These are phyloP conservation scores for Heliamphora exappendiculata DNA, from an alignment of 148 eudicot species.

Conservation along the genomic window DNA sequence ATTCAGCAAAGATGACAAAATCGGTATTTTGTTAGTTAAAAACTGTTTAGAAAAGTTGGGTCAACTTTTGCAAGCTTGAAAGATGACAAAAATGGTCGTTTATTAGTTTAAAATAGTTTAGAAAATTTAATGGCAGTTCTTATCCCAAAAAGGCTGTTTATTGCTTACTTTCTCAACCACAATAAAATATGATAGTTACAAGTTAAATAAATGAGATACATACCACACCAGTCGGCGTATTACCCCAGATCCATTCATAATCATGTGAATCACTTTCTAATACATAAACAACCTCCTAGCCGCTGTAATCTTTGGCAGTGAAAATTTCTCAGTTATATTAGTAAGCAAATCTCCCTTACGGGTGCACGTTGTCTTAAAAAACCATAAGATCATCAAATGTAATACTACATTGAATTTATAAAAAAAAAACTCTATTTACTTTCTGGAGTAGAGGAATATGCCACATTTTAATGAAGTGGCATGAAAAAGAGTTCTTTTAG, in stretches of 20 bases:
- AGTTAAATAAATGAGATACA: neutral
- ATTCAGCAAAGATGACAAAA: neutral
- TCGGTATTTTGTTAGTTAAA: too few relatives aligned
- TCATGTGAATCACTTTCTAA: neutral
- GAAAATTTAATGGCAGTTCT: slow-evolving; percentile 1
- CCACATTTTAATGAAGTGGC: too few relatives aligned
- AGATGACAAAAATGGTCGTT: neutral
- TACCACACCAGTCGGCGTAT: neutral
- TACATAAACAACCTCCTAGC: neutral
- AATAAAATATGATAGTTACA: neutral
- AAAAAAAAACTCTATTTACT: too few relatives aligned
- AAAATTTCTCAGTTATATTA: too few relatives aligned
- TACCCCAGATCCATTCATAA: neutral
- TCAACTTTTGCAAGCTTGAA: neutral
- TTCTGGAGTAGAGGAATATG: too few relatives aligned
- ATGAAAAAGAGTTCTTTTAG: too few relatives aligned
- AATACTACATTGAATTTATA: neutral
- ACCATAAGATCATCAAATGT: neutral
- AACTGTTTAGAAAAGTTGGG: too few relatives aligned
- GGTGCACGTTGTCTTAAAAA: neutral
- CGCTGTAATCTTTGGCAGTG: too few relatives aligned
- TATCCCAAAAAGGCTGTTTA: neutral
- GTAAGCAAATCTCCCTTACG: neutral
- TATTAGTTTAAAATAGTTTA: neutral
- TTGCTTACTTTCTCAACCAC: neutral